Percentiles rank a stretch among this genome's conserved stretches.
phyloP scores from a whole-genome alignment of 2,329 filamentous ascomycete species.

The Cytospora schulzeri region DNA sequence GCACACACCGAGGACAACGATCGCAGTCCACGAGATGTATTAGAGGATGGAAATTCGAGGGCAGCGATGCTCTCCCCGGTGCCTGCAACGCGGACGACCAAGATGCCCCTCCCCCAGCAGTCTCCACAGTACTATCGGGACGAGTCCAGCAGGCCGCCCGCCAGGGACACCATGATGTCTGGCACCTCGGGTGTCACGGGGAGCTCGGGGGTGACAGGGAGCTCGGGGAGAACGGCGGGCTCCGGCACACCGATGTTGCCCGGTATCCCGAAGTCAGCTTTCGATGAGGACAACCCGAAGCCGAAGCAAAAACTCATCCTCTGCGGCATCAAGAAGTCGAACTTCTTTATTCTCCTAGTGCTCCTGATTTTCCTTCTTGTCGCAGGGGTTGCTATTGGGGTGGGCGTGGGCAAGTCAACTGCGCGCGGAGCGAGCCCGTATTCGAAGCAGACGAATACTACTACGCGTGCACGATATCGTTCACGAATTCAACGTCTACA shows the following conservation, averaged over 20 bases:
- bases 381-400: constrained; percentile 11
- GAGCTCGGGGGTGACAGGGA: not conserved
- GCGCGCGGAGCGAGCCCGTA: constrained; percentile 7
- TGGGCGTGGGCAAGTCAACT: constrained; percentile 15
- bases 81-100: not conserved
- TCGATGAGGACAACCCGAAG: constrained; percentile 9
- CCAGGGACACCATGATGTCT: not conserved
- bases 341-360: constrained; percentile 8
- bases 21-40: not conserved
- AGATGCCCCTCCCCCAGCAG: not conserved
- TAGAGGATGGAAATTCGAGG: not conserved
- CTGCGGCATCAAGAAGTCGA: constrained; percentile 9
- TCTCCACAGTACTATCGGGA: not conserved
- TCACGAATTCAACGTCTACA: not conserved
- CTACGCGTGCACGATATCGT: not conserved
- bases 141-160: not conserved
- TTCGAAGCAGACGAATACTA: not conserved
- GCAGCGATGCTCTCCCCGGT: not conserved
- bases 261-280: constrained; percentile 3
- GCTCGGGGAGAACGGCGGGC: not conserved
- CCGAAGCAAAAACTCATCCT: not conserved
- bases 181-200: not conserved
- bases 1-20: not conserved
- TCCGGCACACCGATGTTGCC: constrained; percentile 13
- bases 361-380: constrained; percentile 3